Conservation (phyloP, 2,329 filamentous ascomycete species). For the Pleoardoris graminearum region DNA sequence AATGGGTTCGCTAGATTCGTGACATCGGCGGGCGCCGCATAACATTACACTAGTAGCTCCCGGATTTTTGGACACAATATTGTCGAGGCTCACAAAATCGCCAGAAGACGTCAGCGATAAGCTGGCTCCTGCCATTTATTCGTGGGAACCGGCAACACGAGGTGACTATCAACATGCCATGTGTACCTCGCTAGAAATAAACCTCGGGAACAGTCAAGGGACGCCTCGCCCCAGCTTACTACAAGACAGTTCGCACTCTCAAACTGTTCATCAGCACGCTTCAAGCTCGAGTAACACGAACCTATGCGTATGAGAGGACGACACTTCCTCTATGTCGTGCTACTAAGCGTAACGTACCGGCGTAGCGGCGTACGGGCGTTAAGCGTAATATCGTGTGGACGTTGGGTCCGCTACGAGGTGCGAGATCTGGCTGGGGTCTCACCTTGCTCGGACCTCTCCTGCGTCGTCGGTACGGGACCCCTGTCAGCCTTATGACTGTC, state of each 20-base stretch:
- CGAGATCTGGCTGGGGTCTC: background rate
- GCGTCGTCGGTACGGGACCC: slow-evolving; percentile 4
- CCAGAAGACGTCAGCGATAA: background rate
- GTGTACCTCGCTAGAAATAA: slow-evolving; percentile 7
- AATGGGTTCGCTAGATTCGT: background rate
- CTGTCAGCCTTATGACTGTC: slow-evolving; percentile 7
- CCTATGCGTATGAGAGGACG: no score
- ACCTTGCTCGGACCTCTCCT: slow-evolving; percentile 8
- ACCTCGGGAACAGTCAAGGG: background rate
- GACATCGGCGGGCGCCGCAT: background rate
- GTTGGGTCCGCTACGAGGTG: background rate
- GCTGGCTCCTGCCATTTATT: background rate
- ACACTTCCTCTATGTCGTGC: background rate
- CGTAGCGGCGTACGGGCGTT: background rate
- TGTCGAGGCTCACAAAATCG: background rate
- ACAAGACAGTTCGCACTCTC: background rate
- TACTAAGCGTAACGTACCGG: background rate
- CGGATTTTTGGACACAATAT: background rate
- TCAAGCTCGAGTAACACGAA: background rate
- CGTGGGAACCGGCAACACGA: background rate
- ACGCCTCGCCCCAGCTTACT: slow-evolving; percentile 5
- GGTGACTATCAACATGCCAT: no score
- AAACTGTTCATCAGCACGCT: background rate
- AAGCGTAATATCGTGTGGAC: slow-evolving; percentile 1
- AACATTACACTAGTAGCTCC: background rate